phyloP scores from a whole-genome alignment of 352 stramenopile species.

The Globisporangium nunn region DNA sequence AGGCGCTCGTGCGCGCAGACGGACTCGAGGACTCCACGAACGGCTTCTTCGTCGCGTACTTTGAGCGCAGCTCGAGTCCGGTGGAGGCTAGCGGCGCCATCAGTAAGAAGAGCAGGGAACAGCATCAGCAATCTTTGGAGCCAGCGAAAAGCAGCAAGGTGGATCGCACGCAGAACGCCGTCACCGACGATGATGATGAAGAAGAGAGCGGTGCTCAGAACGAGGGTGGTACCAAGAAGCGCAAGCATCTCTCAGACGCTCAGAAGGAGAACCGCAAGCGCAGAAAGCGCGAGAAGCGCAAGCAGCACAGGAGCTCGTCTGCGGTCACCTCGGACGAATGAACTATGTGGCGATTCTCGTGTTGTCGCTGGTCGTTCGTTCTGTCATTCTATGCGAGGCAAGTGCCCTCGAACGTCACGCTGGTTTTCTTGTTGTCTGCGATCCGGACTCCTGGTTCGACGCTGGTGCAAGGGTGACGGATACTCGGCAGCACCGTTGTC shows the following conservation, averaged over 20 bases:
- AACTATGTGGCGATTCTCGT: not conserved
- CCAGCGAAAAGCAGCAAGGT: not conserved
- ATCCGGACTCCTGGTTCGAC: not conserved
- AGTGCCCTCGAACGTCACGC: not conserved
- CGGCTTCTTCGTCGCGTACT: slow-evolving; percentile 97
- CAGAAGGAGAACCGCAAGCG: slow-evolving; percentile 74
- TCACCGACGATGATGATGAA: not conserved
- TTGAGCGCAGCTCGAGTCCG: slow-evolving; percentile 58
- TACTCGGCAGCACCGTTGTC: not conserved
- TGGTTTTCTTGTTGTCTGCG: not conserved
- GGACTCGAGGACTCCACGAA: slow-evolving; percentile 91
- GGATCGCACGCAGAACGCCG: not conserved
- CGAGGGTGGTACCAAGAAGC: slow-evolving; percentile 30
- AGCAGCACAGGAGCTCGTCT: slow-evolving; percentile 14
- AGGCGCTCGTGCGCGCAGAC: slow-evolving; percentile 89
- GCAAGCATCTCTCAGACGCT: slow-evolving; percentile 48
- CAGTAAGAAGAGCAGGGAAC: not conserved
- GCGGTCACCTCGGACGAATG: not conserved
- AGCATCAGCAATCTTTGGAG: not conserved
- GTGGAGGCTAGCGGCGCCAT: slow-evolving; percentile 5
- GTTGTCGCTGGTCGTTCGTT: not conserved
- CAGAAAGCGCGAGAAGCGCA: slow-evolving; percentile 63
- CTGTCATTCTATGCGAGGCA: slow-evolving; percentile 1
- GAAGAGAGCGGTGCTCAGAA: not conserved
- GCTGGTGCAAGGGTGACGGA: too few species aligned